Percentiles rank a stretch among this genome's conserved stretches.
Conservation (phyloP, 148 eudicot species). For the Chenopodium suecicum region DNA sequence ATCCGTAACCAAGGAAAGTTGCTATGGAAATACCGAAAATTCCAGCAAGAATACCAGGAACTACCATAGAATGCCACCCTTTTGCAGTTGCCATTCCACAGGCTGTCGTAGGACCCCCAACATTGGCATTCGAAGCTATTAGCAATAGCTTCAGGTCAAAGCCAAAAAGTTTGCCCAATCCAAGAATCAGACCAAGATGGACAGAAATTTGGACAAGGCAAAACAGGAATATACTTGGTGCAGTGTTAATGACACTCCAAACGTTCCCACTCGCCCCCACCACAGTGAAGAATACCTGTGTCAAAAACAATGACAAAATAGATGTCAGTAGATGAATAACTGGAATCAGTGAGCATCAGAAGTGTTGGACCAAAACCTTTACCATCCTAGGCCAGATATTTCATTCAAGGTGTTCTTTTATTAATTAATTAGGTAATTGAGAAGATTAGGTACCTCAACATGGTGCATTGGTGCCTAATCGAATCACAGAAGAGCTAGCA, state of each 20-base stretch:
- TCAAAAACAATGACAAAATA: conserved; percentile 6
- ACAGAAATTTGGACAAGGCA: conserved; percentile 69
- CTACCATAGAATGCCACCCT: conserved; percentile 83
- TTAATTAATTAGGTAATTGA: too few relatives aligned
- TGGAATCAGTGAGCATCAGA: neutral
- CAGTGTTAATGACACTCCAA: conserved; percentile 66
- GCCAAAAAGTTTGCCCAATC: conserved; percentile 65
- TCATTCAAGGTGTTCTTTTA: too few relatives aligned
- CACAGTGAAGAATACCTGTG: conserved; percentile 80
- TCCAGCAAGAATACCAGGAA: conserved; percentile 91
- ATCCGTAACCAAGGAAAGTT: conserved; percentile 76
- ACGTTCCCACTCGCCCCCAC: conserved; percentile 86
- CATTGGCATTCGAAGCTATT: conserved; percentile 86
- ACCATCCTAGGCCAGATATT: too few relatives aligned
- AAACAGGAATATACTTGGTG: conserved; percentile 86
- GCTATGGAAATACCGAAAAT: conserved; percentile 91
- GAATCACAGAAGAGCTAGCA: too few relatives aligned
- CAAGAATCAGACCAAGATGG: conserved; percentile 78
- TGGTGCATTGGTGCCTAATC: too few relatives aligned
- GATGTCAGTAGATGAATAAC: conserved; percentile 11
- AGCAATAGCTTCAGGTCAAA: conserved; percentile 64
- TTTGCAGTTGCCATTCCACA: conserved; percentile 98
- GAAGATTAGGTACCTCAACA: too few relatives aligned
- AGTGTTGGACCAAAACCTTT: neutral
- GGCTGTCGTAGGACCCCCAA: conserved; percentile 96